Base-by-base conservation (phyloP, 2,329 filamentous ascomycete species). In the Sclerotinia minor region DNA sequence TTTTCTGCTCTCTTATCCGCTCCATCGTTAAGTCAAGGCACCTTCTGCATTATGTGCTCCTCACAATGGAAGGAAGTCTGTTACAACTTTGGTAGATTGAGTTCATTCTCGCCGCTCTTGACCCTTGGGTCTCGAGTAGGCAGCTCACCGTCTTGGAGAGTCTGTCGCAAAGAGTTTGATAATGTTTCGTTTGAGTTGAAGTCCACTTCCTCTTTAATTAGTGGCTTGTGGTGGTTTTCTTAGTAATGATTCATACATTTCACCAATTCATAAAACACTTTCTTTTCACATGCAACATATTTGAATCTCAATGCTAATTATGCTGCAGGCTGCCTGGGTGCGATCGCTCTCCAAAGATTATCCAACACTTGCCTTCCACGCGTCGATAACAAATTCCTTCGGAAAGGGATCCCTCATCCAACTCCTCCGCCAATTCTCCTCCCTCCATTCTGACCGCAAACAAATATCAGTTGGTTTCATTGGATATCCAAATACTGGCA, bases 31-130 rank as follows among this genome's bases (percentile, higher is more conserved):
- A 95, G 94, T 96, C 91, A 92, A 90, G 89, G 83, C 87, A 83
- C 84, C 86, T 86, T 87, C 89, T 84, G 81, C 87, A 85, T 82
- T 81, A 76, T 78, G 78, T 82, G 79, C 81, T 83, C 78, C 79
- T 81, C 78, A 80, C 84, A 79, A 88, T 95, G 92, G 90, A 89
- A 89, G 87, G 83, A 81, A 81, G 86, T 92, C 94, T 96, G 95
- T 99, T 99, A 99, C 92, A 92, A 90, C 90, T 88, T 92, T 97
- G 95, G 95, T 89, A 98, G 87, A 99, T 89, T 80, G 83, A 97
- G 84, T 84, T 84, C 83, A 71, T 82, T 84, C 88, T 90, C 89
- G 87, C 84, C 76, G 76, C 74, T 76, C 82, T 81, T 79, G 82
- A 84, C 84, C 81, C 86, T 87, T 82, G 87, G 86, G 84, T 81